A percentile compares a stretch with the other conserved stretches of the same genome.
These are phyloP conservation scores for Clitopilus passeckerianus DNA, from an alignment of 768 basidiomycete genomes.

Conservation along the genomic window DNA sequence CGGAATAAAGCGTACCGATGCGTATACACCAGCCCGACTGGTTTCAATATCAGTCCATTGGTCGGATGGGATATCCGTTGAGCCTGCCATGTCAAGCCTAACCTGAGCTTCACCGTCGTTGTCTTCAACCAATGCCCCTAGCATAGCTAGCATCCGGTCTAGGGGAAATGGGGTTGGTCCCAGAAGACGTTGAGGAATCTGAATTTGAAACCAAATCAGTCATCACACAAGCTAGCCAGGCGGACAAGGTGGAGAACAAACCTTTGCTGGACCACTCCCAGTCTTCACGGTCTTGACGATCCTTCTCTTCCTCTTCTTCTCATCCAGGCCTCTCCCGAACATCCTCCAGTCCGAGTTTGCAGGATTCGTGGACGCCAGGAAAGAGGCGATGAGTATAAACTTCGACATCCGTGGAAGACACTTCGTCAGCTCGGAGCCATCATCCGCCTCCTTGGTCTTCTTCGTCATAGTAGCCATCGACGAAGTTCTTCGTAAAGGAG, in stretches of 20 bases:
- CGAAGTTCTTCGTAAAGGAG: background rate
- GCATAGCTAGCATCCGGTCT: slow-evolving; percentile 75
- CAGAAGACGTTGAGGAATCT: slow-evolving; percentile 74
- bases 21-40: slow-evolving; percentile 52
- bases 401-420: slow-evolving; percentile 62
- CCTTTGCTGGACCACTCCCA: slow-evolving; percentile 31
- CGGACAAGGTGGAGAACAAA: slow-evolving; percentile 12
- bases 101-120: slow-evolving; percentile 46
- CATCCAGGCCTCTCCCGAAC: slow-evolving; percentile 73
- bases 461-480: background rate
- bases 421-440: background rate
- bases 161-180: slow-evolving; percentile 78
- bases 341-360: slow-evolving; percentile 74
- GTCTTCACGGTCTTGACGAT: slow-evolving; percentile 30
- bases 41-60: slow-evolving; percentile 77
- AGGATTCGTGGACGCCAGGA: slow-evolving; percentile 83
- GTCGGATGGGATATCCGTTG: slow-evolving; percentile 50
- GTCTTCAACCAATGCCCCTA: slow-evolving; percentile 74
- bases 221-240: background rate
- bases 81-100: slow-evolving; percentile 29
- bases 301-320: slow-evolving; percentile 53
- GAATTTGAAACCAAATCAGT: background rate
- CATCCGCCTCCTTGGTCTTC: background rate
- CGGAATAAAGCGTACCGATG: slow-evolving; percentile 38
- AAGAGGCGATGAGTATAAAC: slow-evolving; percentile 69